These are phyloP conservation scores for Debaryomyces udenii DNA, from an alignment of 1,139 yeast species.

Conservation along the genomic window DNA sequence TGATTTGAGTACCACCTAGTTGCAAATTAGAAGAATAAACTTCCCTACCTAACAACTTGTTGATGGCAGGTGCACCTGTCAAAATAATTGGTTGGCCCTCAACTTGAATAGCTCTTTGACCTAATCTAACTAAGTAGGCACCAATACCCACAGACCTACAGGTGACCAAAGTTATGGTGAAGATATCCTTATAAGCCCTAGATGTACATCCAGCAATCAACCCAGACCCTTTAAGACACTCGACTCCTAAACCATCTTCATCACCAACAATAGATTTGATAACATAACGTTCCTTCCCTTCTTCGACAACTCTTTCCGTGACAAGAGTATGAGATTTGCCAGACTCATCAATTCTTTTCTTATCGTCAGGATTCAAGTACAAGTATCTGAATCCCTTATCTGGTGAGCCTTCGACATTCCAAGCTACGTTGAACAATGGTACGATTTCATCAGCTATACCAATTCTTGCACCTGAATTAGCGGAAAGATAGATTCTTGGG, in stretches of 20 bases:
- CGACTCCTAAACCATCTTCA: slow-evolving; percentile 97
- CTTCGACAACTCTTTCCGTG: slow-evolving; percentile 80
- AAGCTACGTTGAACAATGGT: slow-evolving; percentile 86
- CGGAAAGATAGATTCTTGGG: slow-evolving; percentile 93
- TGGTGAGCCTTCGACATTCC: slow-evolving; percentile 80
- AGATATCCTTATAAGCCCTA: slow-evolving; percentile 94
- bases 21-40: slow-evolving; percentile 96
- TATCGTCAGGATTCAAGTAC: slow-evolving; percentile 74
- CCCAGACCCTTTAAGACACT: slow-evolving; percentile 97
- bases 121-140: slow-evolving; percentile 95
- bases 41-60: slow-evolving; percentile 93
- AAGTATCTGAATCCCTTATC: slow-evolving; percentile 88
- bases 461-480: slow-evolving; percentile 98
- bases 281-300: slow-evolving; percentile 79
- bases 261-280: slow-evolving; percentile 88
- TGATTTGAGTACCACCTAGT: slow-evolving; percentile 98
- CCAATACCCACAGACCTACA: slow-evolving; percentile 99
- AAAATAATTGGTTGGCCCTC: slow-evolving; percentile 98
- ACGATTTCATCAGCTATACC: slow-evolving; percentile 96
- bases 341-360: slow-evolving; percentile 57
- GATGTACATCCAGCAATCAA: slow-evolving; percentile 98
- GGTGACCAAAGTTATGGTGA: slow-evolving; percentile 93
- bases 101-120: slow-evolving; percentile 97
- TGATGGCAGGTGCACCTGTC: slow-evolving; percentile 99
- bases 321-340: slow-evolving; percentile 65